Evolutionary conservation across 805 yeast species (phyloP).

Genomic region (Starmerella scarabaei): DNA sequence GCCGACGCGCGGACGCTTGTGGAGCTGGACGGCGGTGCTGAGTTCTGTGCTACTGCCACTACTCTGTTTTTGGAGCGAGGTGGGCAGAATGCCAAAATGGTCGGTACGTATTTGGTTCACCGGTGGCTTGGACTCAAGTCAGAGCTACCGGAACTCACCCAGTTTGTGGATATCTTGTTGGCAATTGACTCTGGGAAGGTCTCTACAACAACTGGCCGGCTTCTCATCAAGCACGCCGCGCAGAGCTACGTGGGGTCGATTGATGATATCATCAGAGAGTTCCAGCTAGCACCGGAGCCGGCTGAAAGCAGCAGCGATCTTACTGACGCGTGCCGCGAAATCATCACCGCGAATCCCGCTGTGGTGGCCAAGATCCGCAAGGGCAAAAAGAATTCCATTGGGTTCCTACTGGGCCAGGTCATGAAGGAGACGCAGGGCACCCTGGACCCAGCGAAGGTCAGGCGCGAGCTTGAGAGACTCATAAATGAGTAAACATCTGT

Average conservation of each 20-base stretch:
- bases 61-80: slow-evolving; percentile 20
- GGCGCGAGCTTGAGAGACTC: slow-evolving; percentile 22
- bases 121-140: slow-evolving; percentile 60
- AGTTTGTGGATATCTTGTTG: slow-evolving; percentile 43
- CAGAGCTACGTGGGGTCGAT: slow-evolving; percentile 23
- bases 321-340: slow-evolving; percentile 33
- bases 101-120: slow-evolving; percentile 72
- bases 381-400: slow-evolving; percentile 58
- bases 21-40: slow-evolving; percentile 32
- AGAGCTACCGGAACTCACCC: slow-evolving; percentile 34
- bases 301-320: slow-evolving; percentile 28
- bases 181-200: slow-evolving; percentile 37
- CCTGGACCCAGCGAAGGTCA: slow-evolving; percentile 20
- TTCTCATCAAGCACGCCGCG: slow-evolving; percentile 45
- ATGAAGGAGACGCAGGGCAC: slow-evolving; percentile 69
- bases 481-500: neutral
- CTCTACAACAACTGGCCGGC: slow-evolving; percentile 56
- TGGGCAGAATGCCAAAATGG: slow-evolving; percentile 27
- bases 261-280: slow-evolving; percentile 38
- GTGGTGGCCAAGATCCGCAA: slow-evolving; percentile 43
- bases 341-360: slow-evolving; percentile 36
- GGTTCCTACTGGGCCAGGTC: slow-evolving; percentile 69
- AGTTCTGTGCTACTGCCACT: slow-evolving; percentile 31
- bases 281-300: slow-evolving; percentile 30
- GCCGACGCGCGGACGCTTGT: slow-evolving; percentile 65